These are phyloP conservation scores for Pichia nanzhaoensis DNA, from an alignment of 805 yeast genomes.

Conservation along the genomic window DNA sequence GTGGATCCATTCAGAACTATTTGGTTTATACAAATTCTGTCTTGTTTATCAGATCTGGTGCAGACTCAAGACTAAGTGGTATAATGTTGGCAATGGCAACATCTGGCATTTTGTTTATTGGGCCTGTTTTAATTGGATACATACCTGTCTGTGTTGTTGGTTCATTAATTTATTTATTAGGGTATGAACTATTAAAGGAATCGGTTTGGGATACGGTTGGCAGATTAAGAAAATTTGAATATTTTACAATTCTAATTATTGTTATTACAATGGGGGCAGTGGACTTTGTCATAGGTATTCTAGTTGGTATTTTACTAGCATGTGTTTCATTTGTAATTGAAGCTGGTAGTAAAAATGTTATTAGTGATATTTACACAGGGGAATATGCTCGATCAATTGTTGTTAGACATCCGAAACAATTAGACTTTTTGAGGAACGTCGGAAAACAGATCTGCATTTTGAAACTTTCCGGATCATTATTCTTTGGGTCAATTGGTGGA, in stretches of 20 bases:
- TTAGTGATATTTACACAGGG: constrained; percentile 79
- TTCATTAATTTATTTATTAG: constrained; percentile 79
- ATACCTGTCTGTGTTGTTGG: constrained; percentile 97
- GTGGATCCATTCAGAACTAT: constrained; percentile 91
- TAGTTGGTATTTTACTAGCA: constrained; percentile 86
- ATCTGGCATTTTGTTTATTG: constrained; percentile 69
- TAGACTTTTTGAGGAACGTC: constrained; percentile 73
- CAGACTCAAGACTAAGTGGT: constrained; percentile 84
- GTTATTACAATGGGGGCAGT: constrained; percentile 93
- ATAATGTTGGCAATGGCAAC: constrained; percentile 83
- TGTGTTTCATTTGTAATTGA: constrained; percentile 93
- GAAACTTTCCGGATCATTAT: constrained; percentile 80
- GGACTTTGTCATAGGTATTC: constrained; percentile 90
- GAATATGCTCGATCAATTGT: constrained; percentile 88
- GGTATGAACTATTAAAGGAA: constrained; percentile 84
- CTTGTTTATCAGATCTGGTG: constrained; percentile 89
- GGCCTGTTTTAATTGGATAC: constrained; percentile 88
- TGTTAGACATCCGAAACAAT: constrained; percentile 82
- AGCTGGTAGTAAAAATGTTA: constrained; percentile 77
- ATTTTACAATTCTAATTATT: constrained; percentile 73
- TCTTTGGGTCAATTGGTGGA: constrained; percentile 93
- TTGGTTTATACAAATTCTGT: constrained; percentile 92
- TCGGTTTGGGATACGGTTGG: constrained; percentile 82
- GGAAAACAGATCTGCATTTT: constrained; percentile 87
- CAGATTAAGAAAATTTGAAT: constrained; percentile 68